These are phyloP conservation scores for Geotrichum australiense DNA, from an alignment of 1,139 yeast genomes.

Conservation along the genomic window DNA sequence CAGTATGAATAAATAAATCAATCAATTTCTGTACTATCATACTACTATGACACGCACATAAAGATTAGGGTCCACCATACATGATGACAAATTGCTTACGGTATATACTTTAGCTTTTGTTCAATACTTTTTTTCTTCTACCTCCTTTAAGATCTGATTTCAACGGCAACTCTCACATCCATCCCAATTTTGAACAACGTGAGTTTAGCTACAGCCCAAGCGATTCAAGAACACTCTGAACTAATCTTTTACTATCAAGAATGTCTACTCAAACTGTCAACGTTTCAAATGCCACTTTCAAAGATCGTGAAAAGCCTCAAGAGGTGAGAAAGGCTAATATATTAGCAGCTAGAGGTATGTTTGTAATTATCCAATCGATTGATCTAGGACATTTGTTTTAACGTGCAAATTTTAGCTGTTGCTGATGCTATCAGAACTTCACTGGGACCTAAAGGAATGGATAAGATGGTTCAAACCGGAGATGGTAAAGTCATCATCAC, in stretches of 20 bases:
- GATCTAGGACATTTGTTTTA: slow-evolving; percentile 1
- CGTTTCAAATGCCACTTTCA: slow-evolving; percentile 75
- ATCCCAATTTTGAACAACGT: no score
- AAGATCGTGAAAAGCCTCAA: slow-evolving; percentile 93
- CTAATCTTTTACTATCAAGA: no score
- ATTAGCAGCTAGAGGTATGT: slow-evolving; percentile 65
- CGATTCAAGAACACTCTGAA: no score
- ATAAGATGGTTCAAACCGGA: slow-evolving; percentile 89
- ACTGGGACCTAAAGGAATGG: slow-evolving; percentile 98
- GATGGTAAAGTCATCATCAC: slow-evolving; percentile 90
- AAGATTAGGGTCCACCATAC: not conserved
- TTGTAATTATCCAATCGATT: not conserved
- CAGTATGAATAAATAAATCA: no score
- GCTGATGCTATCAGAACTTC: slow-evolving; percentile 98
- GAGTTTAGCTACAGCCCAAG: no score
- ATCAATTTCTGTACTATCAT: no score
- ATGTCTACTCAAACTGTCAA: slow-evolving; percentile 33
- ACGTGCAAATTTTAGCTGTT: slow-evolving; percentile 48
- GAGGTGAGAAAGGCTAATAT: slow-evolving; percentile 93
- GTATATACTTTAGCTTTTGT: not conserved
- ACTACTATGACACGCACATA: no score
- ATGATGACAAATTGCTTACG: not conserved
- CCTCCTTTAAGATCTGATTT: slow-evolving; percentile 3
- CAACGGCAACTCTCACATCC: no score
- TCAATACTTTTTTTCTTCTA: not conserved